These are phyloP conservation scores for Mycotypha africana DNA, from an alignment of 371 early-diverging fungal species.

Conservation along the genomic window DNA sequence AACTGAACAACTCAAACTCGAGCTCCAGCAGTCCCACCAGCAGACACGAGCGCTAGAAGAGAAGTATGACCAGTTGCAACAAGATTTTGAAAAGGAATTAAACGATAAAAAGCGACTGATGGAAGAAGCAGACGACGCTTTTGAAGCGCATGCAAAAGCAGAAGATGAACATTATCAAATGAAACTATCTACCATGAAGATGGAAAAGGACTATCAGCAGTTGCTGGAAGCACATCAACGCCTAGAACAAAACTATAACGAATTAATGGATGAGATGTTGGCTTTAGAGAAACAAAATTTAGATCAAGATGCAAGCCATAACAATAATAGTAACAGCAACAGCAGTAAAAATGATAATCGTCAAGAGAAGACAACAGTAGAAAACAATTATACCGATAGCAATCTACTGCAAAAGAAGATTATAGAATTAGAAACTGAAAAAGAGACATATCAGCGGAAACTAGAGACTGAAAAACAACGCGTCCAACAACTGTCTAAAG, in stretches of 20 bases:
- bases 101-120: constrained; percentile 33
- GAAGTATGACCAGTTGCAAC: constrained; percentile 15
- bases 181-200: constrained; percentile 21
- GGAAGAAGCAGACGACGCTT: constrained; percentile 37
- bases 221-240: constrained; percentile 55
- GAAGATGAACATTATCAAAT: constrained; percentile 36
- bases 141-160: constrained; percentile 32
- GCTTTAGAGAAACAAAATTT: constrained; percentile 20
- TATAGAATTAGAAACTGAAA: constrained; percentile 43
- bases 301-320: background rate
- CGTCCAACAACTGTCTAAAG: constrained; percentile 53
- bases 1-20: constrained; percentile 13
- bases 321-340: too few relatives aligned
- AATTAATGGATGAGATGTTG: constrained; percentile 68
- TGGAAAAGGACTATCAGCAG: constrained; percentile 33
- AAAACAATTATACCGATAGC: constrained; percentile 1
- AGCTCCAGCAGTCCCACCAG: constrained; percentile 15
- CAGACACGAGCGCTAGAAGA: constrained; percentile 15
- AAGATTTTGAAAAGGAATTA: constrained; percentile 30
- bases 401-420: constrained; percentile 29
- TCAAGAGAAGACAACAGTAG: background rate
- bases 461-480: constrained; percentile 47
- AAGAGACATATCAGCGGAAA: constrained; percentile 39
- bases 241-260: constrained; percentile 66
- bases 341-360: too few relatives aligned